Conservation (phyloP, 805 yeast genomes). For the Vanderwaltozyma polyspora region DNA sequence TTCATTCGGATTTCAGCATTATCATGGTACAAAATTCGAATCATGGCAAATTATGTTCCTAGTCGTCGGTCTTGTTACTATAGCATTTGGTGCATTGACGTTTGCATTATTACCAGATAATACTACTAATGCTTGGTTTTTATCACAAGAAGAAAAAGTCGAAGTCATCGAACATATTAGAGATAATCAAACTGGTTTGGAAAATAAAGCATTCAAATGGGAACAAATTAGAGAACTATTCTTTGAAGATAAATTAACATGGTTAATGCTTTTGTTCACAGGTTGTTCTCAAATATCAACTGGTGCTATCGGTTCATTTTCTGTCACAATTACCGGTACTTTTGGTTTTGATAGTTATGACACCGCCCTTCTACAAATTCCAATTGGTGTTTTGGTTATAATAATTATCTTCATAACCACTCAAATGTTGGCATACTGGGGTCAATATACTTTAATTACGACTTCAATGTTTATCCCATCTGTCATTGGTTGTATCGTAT, state of each 20-base stretch:
- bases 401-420: conserved; percentile 31
- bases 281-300: conserved; percentile 38
- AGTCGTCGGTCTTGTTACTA: conserved; percentile 43
- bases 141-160: conserved; percentile 30
- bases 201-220: conserved; percentile 35
- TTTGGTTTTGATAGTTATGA: conserved; percentile 37
- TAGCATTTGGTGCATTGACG: conserved; percentile 37
- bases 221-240: conserved; percentile 38
- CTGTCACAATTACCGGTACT: conserved; percentile 40
- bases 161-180: conserved; percentile 40
- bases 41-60: conserved; percentile 57
- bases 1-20: conserved; percentile 45
- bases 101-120: conserved; percentile 40
- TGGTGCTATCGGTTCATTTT: conserved; percentile 43
- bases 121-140: conserved; percentile 32
- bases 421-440: conserved; percentile 28
- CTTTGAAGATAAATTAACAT: conserved; percentile 36
- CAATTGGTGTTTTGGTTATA: conserved; percentile 43
- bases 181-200: conserved; percentile 41
- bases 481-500: conserved; percentile 38
- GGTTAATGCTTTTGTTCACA: conserved; percentile 39
- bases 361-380: conserved; percentile 44
- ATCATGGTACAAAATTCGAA: conserved; percentile 30
- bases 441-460: conserved; percentile 29
- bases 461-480: conserved; percentile 35